Base-by-base conservation (phyloP, 1,139 yeast genomes). In the Hansenula lynferdii region DNA sequence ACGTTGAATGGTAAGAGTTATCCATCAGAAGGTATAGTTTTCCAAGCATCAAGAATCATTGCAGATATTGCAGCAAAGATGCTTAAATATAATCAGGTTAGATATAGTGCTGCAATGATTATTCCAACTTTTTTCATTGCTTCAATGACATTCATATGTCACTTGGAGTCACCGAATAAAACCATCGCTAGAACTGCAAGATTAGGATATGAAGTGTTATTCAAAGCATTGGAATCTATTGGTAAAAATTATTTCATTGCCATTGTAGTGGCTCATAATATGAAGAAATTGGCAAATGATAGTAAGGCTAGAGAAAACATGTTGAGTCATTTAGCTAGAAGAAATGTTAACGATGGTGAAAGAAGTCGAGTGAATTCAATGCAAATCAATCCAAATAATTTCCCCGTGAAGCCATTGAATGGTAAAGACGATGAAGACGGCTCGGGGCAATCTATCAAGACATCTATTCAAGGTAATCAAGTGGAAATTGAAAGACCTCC, bases 11-110 rank as follows among this genome's bases (percentile, higher is more conserved):
- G 53, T 30, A 52, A 40, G 45, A 50, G 45, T 27, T 55, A 72
- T 70, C 51, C 77, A 71, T 54, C 56, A 9, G 75, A 92, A 85
- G 89, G 92, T 12, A 84, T 85, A 45, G 83, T 90, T 3, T 85
- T 85, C 65, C 90, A 84, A 58, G 87, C 95, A 0, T 87, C 94
- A 2, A 77, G 86, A 54, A 82, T 83, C 83, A 80, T 85, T 45
- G 76, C 85, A 7, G 69, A 79, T 43, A 80, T 85, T 39, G 66
- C 78, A 34, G 82, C 81, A 42, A 77, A 76, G 42, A 53, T 85
- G 45, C 60, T 73, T 27, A 75, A 73, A 34, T 68, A 72, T 36
- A 70, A 73, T 42, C 75, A 76, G 50, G 56, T 80, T 42, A 63
- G 64, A 44, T 70, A 71, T 51, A 69, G 80, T 54, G 82, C 84